A percentile compares a stretch with the other conserved stretches of the same genome.
Conservation (phyloP, 257 asterid genomes). For the Parsonsia alboflavescens region DNA sequence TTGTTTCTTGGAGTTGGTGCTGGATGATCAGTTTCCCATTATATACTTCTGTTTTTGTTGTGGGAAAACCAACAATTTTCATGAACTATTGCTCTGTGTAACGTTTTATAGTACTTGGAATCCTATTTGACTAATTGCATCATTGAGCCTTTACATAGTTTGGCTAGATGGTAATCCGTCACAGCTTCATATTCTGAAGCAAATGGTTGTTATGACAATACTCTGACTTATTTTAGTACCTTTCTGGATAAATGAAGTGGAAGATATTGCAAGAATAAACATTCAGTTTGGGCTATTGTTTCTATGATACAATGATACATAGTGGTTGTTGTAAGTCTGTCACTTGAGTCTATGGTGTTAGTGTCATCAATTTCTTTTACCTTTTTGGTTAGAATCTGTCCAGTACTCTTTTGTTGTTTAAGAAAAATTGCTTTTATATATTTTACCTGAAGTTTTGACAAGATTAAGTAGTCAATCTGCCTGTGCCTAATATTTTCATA, state of each 20-base stretch:
- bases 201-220: neutral
- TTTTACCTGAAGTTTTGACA: neutral
- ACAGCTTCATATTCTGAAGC: neutral
- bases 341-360: too few relatives aligned
- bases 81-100: neutral
- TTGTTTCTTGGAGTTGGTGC: too few relatives aligned
- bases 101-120: neutral
- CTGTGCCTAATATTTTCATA: neutral
- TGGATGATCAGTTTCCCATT: neutral
- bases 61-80: neutral
- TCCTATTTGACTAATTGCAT: neutral
- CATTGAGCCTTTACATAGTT: neutral
- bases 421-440: too few relatives aligned
- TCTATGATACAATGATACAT: neutral
- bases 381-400: neutral
- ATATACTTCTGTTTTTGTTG: neutral
- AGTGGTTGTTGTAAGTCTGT: neutral
- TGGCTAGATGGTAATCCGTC: neutral
- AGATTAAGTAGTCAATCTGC: neutral
- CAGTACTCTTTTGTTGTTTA: too few relatives aligned
- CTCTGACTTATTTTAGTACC: neutral
- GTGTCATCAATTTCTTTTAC: neutral
- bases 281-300: neutral
- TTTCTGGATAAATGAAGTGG: neutral
- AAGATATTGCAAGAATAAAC: neutral